These are phyloP conservation scores for Austroboletus eburneus DNA, from an alignment of 768 basidiomycete species.

Conservation along the genomic window DNA sequence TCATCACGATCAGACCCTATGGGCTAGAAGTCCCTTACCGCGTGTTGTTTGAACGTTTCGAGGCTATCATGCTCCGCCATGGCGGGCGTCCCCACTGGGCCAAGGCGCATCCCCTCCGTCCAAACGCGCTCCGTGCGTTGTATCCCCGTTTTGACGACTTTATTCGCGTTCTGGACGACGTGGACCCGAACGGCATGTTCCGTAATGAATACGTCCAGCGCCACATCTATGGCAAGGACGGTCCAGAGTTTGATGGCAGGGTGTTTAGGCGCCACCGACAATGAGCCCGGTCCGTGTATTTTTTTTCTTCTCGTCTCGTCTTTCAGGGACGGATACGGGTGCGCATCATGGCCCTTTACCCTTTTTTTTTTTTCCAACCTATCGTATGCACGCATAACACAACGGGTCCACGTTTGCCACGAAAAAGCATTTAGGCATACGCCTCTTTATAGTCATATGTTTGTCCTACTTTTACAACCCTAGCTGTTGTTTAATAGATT, in stretches of 20 bases:
- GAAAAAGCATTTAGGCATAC: constrained; percentile 3
- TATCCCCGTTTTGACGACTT: constrained; percentile 87
- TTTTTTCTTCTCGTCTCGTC: constrained; percentile 5
- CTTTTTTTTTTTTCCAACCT: constrained; percentile 2
- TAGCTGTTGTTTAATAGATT: constrained; percentile 81
- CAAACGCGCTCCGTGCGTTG: constrained; percentile 53
- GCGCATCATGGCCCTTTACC: neutral
- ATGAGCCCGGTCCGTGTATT: constrained; percentile 5
- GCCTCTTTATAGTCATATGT: constrained; percentile 1
- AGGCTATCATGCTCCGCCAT: constrained; percentile 61
- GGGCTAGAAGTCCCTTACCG: constrained; percentile 80
- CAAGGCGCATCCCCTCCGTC: constrained; percentile 76
- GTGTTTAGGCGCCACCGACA: constrained; percentile 41
- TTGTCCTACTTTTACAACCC: constrained; percentile 46
- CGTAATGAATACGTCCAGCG: constrained; percentile 87
- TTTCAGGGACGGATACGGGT: neutral
- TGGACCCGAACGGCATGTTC: constrained; percentile 76
- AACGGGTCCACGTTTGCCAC: too few species aligned
- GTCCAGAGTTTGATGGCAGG: constrained; percentile 36
- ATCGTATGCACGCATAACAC: constrained; percentile 3
- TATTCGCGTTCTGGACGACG: constrained; percentile 53
- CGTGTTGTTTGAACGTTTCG: constrained; percentile 70
- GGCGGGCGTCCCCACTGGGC: constrained; percentile 95
- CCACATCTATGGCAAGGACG: constrained; percentile 70
- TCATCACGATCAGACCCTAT: constrained; percentile 60